Percentiles rank a stretch among this genome's conserved stretches.
These are phyloP conservation scores for Croton setiger DNA, from an alignment of 441 rosid genomes.

Conservation along the genomic window DNA sequence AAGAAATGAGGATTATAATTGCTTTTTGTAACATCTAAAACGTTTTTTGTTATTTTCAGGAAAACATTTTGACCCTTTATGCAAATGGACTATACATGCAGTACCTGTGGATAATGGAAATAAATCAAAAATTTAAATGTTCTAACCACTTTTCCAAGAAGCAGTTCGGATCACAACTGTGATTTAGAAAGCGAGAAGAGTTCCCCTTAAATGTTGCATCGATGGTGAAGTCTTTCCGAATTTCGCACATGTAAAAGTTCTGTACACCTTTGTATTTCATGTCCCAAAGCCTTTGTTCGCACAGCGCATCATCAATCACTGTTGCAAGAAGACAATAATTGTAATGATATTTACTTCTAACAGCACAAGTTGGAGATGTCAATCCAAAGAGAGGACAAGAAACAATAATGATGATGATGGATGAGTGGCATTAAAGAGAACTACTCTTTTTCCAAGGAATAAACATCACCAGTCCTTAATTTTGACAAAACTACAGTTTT, in stretches of 20 bases:
- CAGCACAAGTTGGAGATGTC: background rate
- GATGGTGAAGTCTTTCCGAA: slow-evolving; percentile 87
- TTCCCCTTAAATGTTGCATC: slow-evolving; percentile 98
- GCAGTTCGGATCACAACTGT: slow-evolving; percentile 91
- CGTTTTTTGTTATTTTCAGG: background rate
- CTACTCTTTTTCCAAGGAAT: background rate
- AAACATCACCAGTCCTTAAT: background rate
- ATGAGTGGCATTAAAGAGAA: background rate
- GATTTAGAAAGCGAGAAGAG: slow-evolving; percentile 86
- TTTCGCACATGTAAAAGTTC: slow-evolving; percentile 98
- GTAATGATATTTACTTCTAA: slow-evolving; percentile 4
- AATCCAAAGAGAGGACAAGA: background rate
- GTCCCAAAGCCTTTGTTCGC: slow-evolving; percentile 97
- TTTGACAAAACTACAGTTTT: background rate
- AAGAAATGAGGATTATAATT: background rate
- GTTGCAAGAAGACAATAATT: slow-evolving; percentile 28
- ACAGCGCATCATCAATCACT: slow-evolving; percentile 83
- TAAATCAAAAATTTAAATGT: slow-evolving; percentile 3
- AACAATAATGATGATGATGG: background rate
- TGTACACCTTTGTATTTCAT: slow-evolving; percentile 77
- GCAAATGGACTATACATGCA: background rate
- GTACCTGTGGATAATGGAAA: too few species aligned
- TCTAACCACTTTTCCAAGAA: slow-evolving; percentile 85
- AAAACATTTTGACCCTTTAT: background rate
- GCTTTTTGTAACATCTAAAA: background rate